Evolutionary conservation across 495 filamentous ascomycete species (phyloP), one percentile per base, ranked within the genome.

Genomic region (Penicillium verhagenii): DNA sequence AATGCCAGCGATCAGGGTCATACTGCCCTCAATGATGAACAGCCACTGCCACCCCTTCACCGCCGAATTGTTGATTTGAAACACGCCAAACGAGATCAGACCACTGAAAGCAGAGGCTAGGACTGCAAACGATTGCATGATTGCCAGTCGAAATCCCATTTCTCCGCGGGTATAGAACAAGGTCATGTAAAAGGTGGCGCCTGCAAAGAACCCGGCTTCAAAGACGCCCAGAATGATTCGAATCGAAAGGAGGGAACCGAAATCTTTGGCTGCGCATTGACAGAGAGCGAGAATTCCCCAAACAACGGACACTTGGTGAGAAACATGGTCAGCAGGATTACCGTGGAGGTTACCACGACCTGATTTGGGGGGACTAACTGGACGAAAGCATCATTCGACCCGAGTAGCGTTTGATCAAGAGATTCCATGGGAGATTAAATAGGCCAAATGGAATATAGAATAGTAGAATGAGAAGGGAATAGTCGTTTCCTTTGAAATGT

Each of bases 361-460:
- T n/a, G 14, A 13, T 3, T n/a, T 16, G 75, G 8, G 43, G 3
- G 76, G 75, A 58, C 66, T 21, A 48, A 72, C 69, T 70, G 10
- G 63, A 59, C 1, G 69, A 72, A 0, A 72, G 33, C 86, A 74
- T 59, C 74, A 79, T 14, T 67, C 58, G 75, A 58, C 29, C 81
- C 70, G 31, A 38, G 76, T 83, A 64, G 61, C 82, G 65, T 78
- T 86, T 77, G 80, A 86, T 53, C 74, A 83, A 19, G 78, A 65
- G 69, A 83, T 84, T 52, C 79, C 85, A 64, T 82, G 56, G 28
- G 73, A 81, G 80, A 25, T 83, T 82, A 45, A 76, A 84, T 6
- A 89, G 59, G n/a, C 87, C 84, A 55, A 88, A 90, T 11, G 86
- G 87, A 18, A 90, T 77, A 63, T 86, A 89, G 72, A 91, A 89